Base-by-base conservation (phyloP, 164 flowering plant species). In the Stephania yunnanensis region DNA sequence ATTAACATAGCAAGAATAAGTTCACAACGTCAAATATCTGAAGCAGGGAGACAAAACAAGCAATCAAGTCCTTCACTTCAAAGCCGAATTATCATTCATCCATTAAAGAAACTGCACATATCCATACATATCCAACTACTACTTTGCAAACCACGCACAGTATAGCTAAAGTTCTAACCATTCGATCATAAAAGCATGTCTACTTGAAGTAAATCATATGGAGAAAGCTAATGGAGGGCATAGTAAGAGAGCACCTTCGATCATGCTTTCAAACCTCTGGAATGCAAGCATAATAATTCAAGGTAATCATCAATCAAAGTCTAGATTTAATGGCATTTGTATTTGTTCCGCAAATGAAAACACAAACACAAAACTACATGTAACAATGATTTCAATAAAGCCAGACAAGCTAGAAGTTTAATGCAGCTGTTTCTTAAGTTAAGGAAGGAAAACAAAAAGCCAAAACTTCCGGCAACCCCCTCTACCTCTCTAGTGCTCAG, bases 401-500 rank as follows among this genome's bases (percentile, higher is more conserved):
- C 64, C 64, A 12, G 64, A 58, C 19, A n/a, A 58, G n/a, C 17
- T 58, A 58, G 7, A 58, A 15, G 64, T 58, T 36, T 15, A 58
- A 58, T 58, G 64, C 19, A 58, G 70, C 42, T 19, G n/a, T 46
- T 25, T n/a, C 19, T 6, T 10, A 69, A 68, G 17, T 2, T 13
- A 46, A 17, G n/a, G 25, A 50, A 19, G 29, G 58, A 5, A 20
- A 61, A n/a, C 25, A 36, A 48, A 67, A 53, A 25, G 17, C 4
- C 44, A 65, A 10, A 70, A 15, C 72, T 69, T 42, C 46, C 42
- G 4, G 10, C 11, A 8, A 58, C 68, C 68, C 12, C 44, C 67
- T n/a, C 52, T 15, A 25, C 72, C 19, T 29, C 69, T 70, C 63
- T 36, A 42, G 20, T 31, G 42, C 17, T 84, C 44, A 85, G 80